Evolutionary conservation across 768 basidiomycete genomes (phyloP), one percentile per base, ranked within the genome.

Genomic region (Pisolithus tinctorius): DNA sequence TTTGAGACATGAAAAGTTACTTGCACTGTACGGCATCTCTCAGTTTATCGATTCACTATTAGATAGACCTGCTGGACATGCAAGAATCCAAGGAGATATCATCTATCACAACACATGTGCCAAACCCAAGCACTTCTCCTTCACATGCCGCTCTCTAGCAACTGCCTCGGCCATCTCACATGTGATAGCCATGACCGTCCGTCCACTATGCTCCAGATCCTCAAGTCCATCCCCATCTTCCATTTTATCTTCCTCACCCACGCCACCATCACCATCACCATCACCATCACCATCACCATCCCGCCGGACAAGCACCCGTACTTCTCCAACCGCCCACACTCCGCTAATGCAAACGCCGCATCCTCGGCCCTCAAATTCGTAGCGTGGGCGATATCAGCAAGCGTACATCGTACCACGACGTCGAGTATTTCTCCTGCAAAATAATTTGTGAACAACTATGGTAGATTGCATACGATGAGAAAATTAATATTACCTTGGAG

Each of bases 371-470:
- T 79, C 48, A 98, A 71, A 66, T 88, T 85, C 44, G 90, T 90
- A 27, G 85, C 88, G 16, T 74, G 72, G 1, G 92, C 85, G 51
- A 97, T 81, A 34, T 89, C 83, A 8, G 71, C 73, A n/a, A 97
- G 76, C 17, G 85, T 84, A 64, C 87, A 90, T 20, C 69, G 70
- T 26, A 88, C 75, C 39, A 78, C 72, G 51, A 87, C 75, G 55
- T 92, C 1, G 94, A 95, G 30, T 87, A 65, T 64, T 97, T 98
- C 71, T 99, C 96, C 90, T 86, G 41, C n/a, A 44, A n/a, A 16
- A 25, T 44, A 2, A 30, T n/a, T 20, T 17, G 23, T 25, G n/a
- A 46, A 1, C 20, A 20, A 31, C n/a, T n/a, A n/a, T n/a, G n/a
- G n/a, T 26, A 1, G 16, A 14, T 34, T 13, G 4, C 31, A 34